Evolutionary conservation across 352 stramenopile species (phyloP).

Genomic region (Aphanomyces invadans): DNA sequence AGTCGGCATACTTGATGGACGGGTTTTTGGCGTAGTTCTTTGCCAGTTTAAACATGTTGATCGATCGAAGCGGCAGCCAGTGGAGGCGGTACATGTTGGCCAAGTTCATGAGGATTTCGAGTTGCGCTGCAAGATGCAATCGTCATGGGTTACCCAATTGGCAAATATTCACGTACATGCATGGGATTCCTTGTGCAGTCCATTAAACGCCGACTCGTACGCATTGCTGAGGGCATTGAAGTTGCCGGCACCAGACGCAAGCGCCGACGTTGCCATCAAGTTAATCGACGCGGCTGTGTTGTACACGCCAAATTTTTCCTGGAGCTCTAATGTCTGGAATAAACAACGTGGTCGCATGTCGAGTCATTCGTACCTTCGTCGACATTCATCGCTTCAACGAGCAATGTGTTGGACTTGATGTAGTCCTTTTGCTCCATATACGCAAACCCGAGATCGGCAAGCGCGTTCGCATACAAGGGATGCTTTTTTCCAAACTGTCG

Average conservation of each 20-base stretch:
- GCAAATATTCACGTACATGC: constrained; percentile 1
- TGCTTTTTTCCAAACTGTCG: constrained; percentile 10
- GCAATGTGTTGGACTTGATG: neutral
- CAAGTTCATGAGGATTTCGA: constrained; percentile 21
- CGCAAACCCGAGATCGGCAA: constrained; percentile 20
- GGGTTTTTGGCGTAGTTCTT: neutral
- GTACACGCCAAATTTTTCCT: constrained; percentile 23
- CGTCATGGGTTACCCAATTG: no score
- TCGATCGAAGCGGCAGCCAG: constrained; percentile 19
- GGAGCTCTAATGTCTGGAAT: constrained; percentile 4
- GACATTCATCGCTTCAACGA: constrained; percentile 15
- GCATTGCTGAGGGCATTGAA: constrained; percentile 11
- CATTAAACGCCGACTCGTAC: constrained; percentile 21
- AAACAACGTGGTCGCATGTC: no score
- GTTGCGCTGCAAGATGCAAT: neutral
- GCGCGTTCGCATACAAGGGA: constrained; percentile 20
- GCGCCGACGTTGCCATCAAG: constrained; percentile 16
- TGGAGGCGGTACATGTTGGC: constrained; percentile 22
- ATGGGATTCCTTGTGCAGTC: constrained; percentile 15
- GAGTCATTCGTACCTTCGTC: constrained; percentile 26
- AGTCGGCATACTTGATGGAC: constrained; percentile 1
- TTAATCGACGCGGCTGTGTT: constrained; percentile 23
- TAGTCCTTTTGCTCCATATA: constrained; percentile 19
- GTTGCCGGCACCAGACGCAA: constrained; percentile 9
- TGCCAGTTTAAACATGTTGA: constrained; percentile 24